Conservation (phyloP, 2,329 filamentous ascomycete species). For the Parastagonospora nodorum region DNA sequence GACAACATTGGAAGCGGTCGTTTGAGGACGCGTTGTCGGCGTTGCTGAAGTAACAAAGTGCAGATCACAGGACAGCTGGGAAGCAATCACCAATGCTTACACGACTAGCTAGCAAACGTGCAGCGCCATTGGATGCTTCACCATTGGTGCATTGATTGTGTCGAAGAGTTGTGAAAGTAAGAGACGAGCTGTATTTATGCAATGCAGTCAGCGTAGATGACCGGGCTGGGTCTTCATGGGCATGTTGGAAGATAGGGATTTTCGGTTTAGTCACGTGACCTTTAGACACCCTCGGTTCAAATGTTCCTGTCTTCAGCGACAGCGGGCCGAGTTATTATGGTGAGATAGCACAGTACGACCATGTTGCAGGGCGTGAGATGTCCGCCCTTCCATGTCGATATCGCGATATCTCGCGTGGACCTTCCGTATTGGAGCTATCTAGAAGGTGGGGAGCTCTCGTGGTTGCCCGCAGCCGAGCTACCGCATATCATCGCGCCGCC, state of each 20-base stretch:
- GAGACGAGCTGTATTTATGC: background rate
- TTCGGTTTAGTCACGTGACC: too few species aligned
- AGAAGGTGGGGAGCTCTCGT: background rate
- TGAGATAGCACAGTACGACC: too few species aligned
- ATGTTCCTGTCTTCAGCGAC: too few species aligned
- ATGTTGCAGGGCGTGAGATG: background rate
- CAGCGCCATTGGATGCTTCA: conserved; percentile 7
- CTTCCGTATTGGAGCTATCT: background rate
- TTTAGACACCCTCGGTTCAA: too few species aligned
- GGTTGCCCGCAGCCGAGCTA: conserved; percentile 4
- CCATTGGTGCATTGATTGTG: background rate
- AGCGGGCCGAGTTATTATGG: too few species aligned
- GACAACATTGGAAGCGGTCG: conserved; percentile 11
- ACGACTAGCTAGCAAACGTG: conserved; percentile 4
- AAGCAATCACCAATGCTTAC: conserved; percentile 23
- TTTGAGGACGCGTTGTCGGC: conserved; percentile 19
- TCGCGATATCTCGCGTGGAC: background rate
- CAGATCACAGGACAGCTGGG: conserved; percentile 28
- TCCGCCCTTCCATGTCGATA: background rate
- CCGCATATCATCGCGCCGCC: background rate
- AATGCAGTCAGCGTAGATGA: background rate
- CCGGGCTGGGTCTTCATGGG: too few species aligned
- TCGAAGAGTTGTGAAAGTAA: background rate
- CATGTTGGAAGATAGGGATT: too few species aligned
- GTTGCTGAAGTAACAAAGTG: conserved; percentile 29